These are phyloP conservation scores for Cinnamomum chago DNA, from an alignment of 164 flowering plant genomes.

Conservation along the genomic window DNA sequence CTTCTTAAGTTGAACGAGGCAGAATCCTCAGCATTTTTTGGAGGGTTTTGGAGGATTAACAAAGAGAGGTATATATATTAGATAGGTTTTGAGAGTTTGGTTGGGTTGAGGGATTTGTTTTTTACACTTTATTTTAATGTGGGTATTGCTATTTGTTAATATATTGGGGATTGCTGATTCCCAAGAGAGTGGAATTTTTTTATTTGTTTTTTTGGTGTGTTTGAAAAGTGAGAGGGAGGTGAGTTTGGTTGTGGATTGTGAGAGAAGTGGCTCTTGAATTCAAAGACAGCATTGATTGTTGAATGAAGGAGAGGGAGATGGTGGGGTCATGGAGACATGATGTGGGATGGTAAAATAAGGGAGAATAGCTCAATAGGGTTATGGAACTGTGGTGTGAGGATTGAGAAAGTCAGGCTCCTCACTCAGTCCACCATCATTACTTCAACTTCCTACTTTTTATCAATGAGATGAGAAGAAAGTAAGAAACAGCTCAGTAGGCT, in stretches of 20 bases:
- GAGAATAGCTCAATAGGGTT: not conserved
- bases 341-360: conserved; percentile 1
- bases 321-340: conserved; percentile 15
- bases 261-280: conserved; percentile 42
- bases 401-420: not conserved
- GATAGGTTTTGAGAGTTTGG: conserved; percentile 20
- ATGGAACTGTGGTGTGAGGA: not conserved
- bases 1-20: conserved; percentile 10
- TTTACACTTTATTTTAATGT: conserved; percentile 11
- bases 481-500: conserved; percentile 1
- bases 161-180: conserved; percentile 59
- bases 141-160: conserved; percentile 38
- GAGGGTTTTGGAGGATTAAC: conserved; percentile 33
- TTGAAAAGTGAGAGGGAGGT: conserved; percentile 20
- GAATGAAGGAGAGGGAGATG: conserved; percentile 9
- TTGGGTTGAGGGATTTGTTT: conserved; percentile 18
- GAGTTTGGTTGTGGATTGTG: conserved; percentile 29
- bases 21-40: conserved; percentile 41
- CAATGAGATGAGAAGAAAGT: not conserved
- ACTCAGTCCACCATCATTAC: conserved; percentile 11
- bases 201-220: conserved; percentile 16
- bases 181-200: conserved; percentile 61
- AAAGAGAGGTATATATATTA: conserved; percentile 26
- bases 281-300: conserved; percentile 43
- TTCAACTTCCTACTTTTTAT: conserved; percentile 2